Conservation (phyloP, 352 stramenopile genomes). For the Blastocystis sp. region DNA sequence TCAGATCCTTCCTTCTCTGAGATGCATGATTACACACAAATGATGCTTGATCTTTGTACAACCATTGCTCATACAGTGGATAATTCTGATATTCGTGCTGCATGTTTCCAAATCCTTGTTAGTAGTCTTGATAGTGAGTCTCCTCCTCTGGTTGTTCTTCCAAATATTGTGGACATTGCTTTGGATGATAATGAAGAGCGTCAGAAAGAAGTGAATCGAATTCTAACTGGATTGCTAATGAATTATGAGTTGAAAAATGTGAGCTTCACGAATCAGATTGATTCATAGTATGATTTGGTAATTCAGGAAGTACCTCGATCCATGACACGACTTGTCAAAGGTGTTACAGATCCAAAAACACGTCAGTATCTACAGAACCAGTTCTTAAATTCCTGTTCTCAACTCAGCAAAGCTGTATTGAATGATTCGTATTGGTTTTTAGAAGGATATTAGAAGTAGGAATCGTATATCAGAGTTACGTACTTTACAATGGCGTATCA, state of each 20-base stretch:
- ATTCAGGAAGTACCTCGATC: background rate
- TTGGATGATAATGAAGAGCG: conserved; percentile 2
- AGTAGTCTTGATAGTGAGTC: background rate
- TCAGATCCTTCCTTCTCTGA: background rate
- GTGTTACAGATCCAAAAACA: background rate
- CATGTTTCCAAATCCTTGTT: conserved; percentile 10
- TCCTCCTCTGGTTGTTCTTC: background rate
- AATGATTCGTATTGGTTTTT: background rate
- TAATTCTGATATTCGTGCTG: background rate
- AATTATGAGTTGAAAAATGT: conserved; percentile 15
- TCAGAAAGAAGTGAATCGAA: conserved; percentile 36
- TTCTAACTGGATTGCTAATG: conserved; percentile 35
- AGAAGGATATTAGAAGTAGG: background rate
- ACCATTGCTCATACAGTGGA: background rate
- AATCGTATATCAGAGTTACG: background rate
- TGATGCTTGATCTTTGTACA: background rate
- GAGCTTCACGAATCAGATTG: background rate
- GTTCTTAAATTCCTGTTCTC: conserved; percentile 10
- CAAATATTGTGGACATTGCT: background rate
- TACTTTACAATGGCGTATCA: conserved; percentile 26
- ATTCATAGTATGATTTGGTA: conserved; percentile 7
- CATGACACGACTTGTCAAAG: background rate
- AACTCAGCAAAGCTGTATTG: conserved; percentile 9
- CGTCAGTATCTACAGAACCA: conserved; percentile 16
- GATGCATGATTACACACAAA: background rate